Conservation (phyloP, 148 eudicot species). For the Gaultheria prostrata region DNA sequence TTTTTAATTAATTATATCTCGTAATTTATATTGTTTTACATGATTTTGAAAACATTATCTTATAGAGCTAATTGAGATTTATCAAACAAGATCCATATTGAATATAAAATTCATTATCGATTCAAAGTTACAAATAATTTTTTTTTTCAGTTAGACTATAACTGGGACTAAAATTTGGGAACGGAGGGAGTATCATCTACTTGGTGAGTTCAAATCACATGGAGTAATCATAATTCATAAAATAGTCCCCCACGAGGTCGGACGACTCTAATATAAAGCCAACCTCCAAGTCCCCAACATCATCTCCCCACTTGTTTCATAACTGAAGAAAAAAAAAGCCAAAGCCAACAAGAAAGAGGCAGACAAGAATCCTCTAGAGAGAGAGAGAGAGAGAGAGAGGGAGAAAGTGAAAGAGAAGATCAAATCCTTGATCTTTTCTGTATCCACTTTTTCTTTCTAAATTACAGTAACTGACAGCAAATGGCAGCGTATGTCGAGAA, state of each 20-base stretch:
- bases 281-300: not conserved
- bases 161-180: too few relatives aligned
- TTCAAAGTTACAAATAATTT: too few relatives aligned
- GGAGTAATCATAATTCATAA: not conserved
- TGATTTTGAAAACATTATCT: too few relatives aligned
- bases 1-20: too few relatives aligned
- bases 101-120: too few relatives aligned
- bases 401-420: not conserved
- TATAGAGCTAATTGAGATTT: too few relatives aligned
- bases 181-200: too few relatives aligned
- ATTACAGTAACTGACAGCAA: not conserved
- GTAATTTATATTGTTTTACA: too few relatives aligned
- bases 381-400: conserved; percentile 18
- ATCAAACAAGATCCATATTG: too few relatives aligned
- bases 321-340: not conserved
- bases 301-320: not conserved
- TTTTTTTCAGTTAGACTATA: too few relatives aligned
- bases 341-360: not conserved
- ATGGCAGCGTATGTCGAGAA: conserved; percentile 82
- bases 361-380: not conserved
- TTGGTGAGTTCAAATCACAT: not conserved
- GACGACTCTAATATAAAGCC: not conserved
- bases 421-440: not conserved
- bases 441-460: not conserved
- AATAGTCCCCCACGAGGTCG: not conserved